Evolutionary conservation across 2,329 filamentous ascomycete genomes (phyloP).

Genomic region (Exophiala spinifera): DNA sequence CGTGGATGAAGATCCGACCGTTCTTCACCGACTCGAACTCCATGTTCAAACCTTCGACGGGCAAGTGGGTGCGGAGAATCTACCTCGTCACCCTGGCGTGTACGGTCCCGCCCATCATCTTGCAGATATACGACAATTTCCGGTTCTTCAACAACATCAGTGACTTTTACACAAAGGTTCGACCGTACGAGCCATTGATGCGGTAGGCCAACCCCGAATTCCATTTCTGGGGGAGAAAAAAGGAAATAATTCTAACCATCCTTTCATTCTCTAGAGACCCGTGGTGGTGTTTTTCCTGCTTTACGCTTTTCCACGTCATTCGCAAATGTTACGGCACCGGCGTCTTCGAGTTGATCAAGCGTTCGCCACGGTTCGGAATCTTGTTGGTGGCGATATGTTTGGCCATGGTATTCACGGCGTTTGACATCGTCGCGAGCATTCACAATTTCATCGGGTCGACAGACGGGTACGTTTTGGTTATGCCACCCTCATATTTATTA

Average conservation of each 20-base stretch:
- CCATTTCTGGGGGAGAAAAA: too few relatives aligned
- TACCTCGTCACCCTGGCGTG: slow-evolving; percentile 60
- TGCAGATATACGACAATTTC: slow-evolving; percentile 65
- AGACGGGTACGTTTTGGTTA: slow-evolving; percentile 25
- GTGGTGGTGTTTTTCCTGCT: slow-evolving; percentile 65
- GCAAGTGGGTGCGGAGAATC: slow-evolving; percentile 26
- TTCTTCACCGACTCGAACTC: slow-evolving; percentile 54
- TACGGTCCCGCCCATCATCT: slow-evolving; percentile 61
- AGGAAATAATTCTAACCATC: too few relatives aligned
- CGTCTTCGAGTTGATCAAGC: slow-evolving; percentile 54
- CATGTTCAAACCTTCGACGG: slow-evolving; percentile 35
- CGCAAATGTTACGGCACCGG: slow-evolving; percentile 53
- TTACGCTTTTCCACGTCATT: slow-evolving; percentile 59
- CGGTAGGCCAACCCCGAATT: slow-evolving; percentile 42
- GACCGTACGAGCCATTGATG: slow-evolving; percentile 60
- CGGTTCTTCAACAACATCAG: slow-evolving; percentile 59
- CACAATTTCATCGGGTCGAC: slow-evolving; percentile 31
- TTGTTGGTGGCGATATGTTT: slow-evolving; percentile 60
- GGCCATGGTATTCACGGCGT: slow-evolving; percentile 57
- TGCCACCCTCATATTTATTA: background rate
- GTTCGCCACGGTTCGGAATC: slow-evolving; percentile 63
- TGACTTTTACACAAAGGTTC: slow-evolving; percentile 52
- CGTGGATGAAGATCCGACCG: slow-evolving; percentile 65
- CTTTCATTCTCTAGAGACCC: slow-evolving; percentile 56
- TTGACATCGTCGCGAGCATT: slow-evolving; percentile 61